These are phyloP conservation scores for Geum urbanum DNA, from an alignment of 306 rosid genomes.

Conservation along the genomic window DNA sequence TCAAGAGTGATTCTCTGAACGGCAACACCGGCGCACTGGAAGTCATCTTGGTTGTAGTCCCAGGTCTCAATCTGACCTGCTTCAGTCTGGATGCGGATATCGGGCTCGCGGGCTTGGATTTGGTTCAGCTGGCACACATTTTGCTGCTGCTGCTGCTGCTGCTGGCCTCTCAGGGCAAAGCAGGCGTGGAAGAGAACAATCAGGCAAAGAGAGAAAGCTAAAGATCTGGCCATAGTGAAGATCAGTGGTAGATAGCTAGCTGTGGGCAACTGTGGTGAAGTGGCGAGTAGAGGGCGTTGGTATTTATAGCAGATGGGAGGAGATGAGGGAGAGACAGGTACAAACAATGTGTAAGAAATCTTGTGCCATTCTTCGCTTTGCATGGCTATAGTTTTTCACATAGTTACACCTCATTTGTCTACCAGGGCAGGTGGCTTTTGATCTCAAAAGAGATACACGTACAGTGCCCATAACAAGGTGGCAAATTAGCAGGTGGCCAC, in stretches of 20 bases:
- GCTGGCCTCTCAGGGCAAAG: slow-evolving; percentile 16
- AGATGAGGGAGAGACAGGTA: neutral
- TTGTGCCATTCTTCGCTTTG: slow-evolving; percentile 21
- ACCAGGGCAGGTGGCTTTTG: slow-evolving; percentile 7
- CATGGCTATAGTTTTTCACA: slow-evolving; percentile 3
- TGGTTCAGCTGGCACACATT: slow-evolving; percentile 32
- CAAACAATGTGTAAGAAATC: slow-evolving; percentile 2
- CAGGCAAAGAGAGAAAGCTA: slow-evolving; percentile 36
- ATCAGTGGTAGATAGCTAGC: neutral
- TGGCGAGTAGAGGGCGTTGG: slow-evolving; percentile 8
- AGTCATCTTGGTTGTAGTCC: slow-evolving; percentile 39
- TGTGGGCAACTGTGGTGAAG: slow-evolving; percentile 13
- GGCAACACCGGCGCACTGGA: slow-evolving; percentile 43
- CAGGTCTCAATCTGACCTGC: slow-evolving; percentile 48
- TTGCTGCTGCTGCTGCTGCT: neutral
- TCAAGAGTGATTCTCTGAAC: slow-evolving; percentile 29
- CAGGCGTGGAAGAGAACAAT: slow-evolving; percentile 37
- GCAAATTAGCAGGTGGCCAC: neutral
- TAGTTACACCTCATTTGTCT: slow-evolving; percentile 19
- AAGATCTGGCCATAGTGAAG: slow-evolving; percentile 36
- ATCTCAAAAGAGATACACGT: neutral
- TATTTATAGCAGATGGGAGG: slow-evolving; percentile 15
- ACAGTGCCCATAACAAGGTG: neutral
- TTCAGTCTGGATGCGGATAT: slow-evolving; percentile 31
- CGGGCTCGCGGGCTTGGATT: slow-evolving; percentile 40